Evolutionary conservation across 495 filamentous ascomycete genomes (phyloP).

Genomic region (Aspergillus olivimuriae): DNA sequence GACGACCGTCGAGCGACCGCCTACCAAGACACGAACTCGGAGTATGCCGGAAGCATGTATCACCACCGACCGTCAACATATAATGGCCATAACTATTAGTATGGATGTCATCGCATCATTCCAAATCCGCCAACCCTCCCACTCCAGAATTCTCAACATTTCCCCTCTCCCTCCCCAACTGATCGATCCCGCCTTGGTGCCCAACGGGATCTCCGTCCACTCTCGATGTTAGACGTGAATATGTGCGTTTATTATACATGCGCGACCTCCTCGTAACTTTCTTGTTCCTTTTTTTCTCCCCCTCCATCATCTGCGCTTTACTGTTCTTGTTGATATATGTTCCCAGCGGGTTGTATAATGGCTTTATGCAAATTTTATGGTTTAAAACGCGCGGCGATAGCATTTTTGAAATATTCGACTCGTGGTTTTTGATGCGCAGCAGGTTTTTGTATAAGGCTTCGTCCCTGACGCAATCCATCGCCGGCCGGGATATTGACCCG

Average conservation of each 20-base stretch:
- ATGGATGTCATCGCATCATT: neutral
- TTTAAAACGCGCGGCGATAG: too few relatives aligned
- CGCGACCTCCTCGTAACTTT: neutral
- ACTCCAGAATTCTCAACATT: neutral
- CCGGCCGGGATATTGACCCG: neutral
- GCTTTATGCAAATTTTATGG: neutral
- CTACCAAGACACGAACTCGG: conserved; percentile 61
- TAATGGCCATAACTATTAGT: conserved; percentile 29
- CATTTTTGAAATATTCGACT: too few relatives aligned
- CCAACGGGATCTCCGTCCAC: neutral
- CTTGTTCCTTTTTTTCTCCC: neutral
- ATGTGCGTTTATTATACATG: neutral
- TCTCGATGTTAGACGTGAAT: neutral
- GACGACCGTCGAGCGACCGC: conserved; percentile 75
- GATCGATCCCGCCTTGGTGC: neutral
- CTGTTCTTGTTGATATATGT: too few relatives aligned
- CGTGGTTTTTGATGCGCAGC: too few relatives aligned
- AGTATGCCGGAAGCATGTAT: conserved; percentile 55
- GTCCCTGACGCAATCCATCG: neutral
- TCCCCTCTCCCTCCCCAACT: neutral
- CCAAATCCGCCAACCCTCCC: neutral
- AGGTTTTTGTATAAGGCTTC: too few relatives aligned
- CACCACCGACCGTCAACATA: conserved; percentile 42
- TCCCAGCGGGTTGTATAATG: neutral
- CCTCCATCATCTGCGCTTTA: too few relatives aligned